Evolutionary conservation across 129 eudicot species (phyloP).

Genomic region (Lonicera japonica): DNA sequence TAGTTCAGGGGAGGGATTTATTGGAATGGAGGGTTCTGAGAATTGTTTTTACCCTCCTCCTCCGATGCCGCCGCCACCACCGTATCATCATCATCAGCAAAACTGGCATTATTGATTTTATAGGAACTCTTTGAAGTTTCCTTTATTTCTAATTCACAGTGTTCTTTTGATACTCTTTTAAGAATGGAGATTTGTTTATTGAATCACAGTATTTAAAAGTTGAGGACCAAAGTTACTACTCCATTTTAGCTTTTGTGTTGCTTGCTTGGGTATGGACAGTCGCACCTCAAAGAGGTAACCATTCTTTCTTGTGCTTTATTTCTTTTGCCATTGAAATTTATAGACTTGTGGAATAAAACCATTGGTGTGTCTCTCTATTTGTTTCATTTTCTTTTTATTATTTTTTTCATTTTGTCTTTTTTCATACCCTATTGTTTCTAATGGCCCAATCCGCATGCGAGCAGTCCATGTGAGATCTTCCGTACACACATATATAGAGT

Average conservation of each 20-base stretch:
- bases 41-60: conserved; percentile 30
- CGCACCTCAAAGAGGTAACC: conserved; percentile 49
- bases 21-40: conserved; percentile 24
- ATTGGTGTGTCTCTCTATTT: too few species aligned
- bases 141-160: neutral
- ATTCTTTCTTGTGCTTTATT: conserved; percentile 16
- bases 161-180: neutral
- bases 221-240: conserved; percentile 16
- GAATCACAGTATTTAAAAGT: conserved; percentile 27
- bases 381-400: too few species aligned
- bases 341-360: too few species aligned
- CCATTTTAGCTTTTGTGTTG: conserved; percentile 19
- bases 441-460: too few species aligned
- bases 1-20: conserved; percentile 20
- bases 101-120: conserved; percentile 19
- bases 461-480: too few species aligned
- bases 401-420: too few species aligned
- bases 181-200: conserved; percentile 7
- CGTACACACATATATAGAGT: too few species aligned
- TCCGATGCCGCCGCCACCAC: too few species aligned
- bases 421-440: too few species aligned
- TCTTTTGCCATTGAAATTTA: too few species aligned
- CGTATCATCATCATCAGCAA: conserved; percentile 6
- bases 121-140: conserved; percentile 9
- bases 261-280: conserved; percentile 27